Conservation (phyloP, 1,284 basidiomycete species). For the Fereydounia khargensis region DNA sequence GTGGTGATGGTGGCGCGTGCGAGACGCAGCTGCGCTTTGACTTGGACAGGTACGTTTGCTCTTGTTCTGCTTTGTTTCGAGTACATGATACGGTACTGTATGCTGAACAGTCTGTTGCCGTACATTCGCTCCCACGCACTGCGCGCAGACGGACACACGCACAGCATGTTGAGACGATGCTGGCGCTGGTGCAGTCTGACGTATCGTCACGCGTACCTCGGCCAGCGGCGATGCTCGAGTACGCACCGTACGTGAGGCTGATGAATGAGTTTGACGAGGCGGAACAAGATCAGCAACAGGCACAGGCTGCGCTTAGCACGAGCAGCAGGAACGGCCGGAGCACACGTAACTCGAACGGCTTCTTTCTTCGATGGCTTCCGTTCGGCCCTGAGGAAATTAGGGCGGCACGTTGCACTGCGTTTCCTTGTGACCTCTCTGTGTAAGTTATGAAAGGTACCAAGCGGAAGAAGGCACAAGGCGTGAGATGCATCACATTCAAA, state of each 20-base stretch:
- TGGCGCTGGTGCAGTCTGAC: too few species aligned
- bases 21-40: slow-evolving; percentile 1
- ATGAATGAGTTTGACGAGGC: slow-evolving; percentile 72
- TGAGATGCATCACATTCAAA: too few species aligned
- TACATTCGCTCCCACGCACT: slow-evolving; percentile 54
- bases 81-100: slow-evolving; percentile 60
- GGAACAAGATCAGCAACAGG: slow-evolving; percentile 5
- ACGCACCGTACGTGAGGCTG: slow-evolving; percentile 68
- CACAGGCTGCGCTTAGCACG: background rate
- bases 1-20: too few species aligned
- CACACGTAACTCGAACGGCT: slow-evolving; percentile 13
- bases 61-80: slow-evolving; percentile 56
- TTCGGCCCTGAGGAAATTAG: slow-evolving; percentile 11
- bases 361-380: slow-evolving; percentile 10
- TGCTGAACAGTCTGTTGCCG: slow-evolving; percentile 61
- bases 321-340: slow-evolving; percentile 2
- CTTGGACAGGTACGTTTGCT: slow-evolving; percentile 47
- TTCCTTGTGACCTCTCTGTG: background rate
- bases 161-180: too few species aligned
- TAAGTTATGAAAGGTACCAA: too few species aligned
- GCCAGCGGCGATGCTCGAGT: slow-evolving; percentile 66
- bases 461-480: too few species aligned
- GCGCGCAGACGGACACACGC: too few species aligned
- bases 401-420: background rate
- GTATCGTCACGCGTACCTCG: slow-evolving; percentile 56